Conservation (phyloP, 176 grass and related monocot species). For the Avena atlantica region DNA sequence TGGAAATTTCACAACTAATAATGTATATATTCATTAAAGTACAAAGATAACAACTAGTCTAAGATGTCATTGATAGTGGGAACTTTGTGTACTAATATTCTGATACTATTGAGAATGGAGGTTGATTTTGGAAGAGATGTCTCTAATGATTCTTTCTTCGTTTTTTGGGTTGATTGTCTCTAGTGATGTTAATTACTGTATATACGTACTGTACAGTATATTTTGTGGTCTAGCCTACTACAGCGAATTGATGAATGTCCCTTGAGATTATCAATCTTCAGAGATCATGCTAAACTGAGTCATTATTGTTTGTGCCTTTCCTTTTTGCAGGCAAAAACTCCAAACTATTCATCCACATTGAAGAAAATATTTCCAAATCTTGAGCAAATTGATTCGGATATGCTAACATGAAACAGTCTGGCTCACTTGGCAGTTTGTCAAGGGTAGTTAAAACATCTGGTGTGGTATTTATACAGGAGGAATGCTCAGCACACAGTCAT, state of each 20-base stretch:
- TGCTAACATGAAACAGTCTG: conserved; percentile 54
- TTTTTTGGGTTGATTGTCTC: background rate
- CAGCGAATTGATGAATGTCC: background rate
- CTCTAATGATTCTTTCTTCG: background rate
- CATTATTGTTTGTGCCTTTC: background rate
- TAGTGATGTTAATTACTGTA: background rate
- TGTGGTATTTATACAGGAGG: background rate
- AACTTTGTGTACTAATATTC: background rate
- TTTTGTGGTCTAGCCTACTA: background rate
- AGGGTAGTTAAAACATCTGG: conserved; percentile 11
- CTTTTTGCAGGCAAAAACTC: conserved; percentile 70
- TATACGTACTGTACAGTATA: background rate
- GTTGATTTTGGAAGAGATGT: background rate
- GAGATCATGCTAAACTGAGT: background rate
- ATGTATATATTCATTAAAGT: conserved; percentile 9
- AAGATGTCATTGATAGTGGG: background rate
- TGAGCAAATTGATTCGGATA: conserved; percentile 92
- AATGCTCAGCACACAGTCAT: background rate
- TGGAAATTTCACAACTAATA: conserved; percentile 33
- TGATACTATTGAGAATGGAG: conserved; percentile 19
- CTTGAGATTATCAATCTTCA: background rate
- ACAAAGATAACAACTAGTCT: background rate
- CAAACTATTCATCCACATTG: conserved; percentile 59
- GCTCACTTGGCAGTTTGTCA: background rate
- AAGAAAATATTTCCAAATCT: conserved; percentile 86